A percentile compares a stretch with the other conserved stretches of the same genome.
phyloP scores from a whole-genome alignment of 2,329 filamentous ascomycete genomes.

The Coccinonectria pachysandricola region DNA sequence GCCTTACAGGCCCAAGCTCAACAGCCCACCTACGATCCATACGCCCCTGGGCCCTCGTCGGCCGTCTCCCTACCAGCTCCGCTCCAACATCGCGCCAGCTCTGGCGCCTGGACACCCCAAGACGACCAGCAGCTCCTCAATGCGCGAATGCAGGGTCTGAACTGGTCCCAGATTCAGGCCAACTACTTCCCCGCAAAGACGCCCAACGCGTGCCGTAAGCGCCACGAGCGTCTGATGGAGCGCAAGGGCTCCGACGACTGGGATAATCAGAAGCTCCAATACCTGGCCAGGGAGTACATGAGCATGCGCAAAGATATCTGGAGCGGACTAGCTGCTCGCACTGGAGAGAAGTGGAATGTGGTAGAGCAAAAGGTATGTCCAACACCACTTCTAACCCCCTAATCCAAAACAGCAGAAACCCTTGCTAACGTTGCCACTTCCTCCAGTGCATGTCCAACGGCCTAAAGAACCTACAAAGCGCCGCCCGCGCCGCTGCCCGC shows the following conservation, averaged over 20 bases:
- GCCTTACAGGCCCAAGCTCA: slow-evolving; percentile 23
- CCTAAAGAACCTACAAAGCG: slow-evolving; percentile 67
- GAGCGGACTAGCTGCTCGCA: slow-evolving; percentile 58
- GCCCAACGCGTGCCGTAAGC: slow-evolving; percentile 78
- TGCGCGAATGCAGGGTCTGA: slow-evolving; percentile 64
- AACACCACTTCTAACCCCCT: neutral
- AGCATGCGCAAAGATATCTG: slow-evolving; percentile 72
- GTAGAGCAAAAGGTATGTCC: slow-evolving; percentile 49
- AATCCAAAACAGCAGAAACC: too few species aligned
- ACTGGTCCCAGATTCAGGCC: slow-evolving; percentile 73
- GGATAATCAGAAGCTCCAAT: slow-evolving; percentile 65
- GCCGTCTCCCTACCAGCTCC: slow-evolving; percentile 27
- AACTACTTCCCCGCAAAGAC: slow-evolving; percentile 69
- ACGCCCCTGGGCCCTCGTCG: slow-evolving; percentile 23
- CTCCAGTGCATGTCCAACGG: slow-evolving; percentile 72
- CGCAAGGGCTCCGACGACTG: slow-evolving; percentile 65
- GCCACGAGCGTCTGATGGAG: slow-evolving; percentile 77
- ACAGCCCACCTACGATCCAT: slow-evolving; percentile 29
- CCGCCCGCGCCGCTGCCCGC: slow-evolving; percentile 53
- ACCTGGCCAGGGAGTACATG: slow-evolving; percentile 70
- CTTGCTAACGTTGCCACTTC: too few species aligned
- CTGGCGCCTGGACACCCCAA: slow-evolving; percentile 59
- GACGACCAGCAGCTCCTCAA: slow-evolving; percentile 66
- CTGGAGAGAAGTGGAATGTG: slow-evolving; percentile 76
- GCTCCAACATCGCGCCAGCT: slow-evolving; percentile 45